phyloP scores from a whole-genome alignment of 2,329 filamentous ascomycete genomes.

The Myriangium duriaei region DNA sequence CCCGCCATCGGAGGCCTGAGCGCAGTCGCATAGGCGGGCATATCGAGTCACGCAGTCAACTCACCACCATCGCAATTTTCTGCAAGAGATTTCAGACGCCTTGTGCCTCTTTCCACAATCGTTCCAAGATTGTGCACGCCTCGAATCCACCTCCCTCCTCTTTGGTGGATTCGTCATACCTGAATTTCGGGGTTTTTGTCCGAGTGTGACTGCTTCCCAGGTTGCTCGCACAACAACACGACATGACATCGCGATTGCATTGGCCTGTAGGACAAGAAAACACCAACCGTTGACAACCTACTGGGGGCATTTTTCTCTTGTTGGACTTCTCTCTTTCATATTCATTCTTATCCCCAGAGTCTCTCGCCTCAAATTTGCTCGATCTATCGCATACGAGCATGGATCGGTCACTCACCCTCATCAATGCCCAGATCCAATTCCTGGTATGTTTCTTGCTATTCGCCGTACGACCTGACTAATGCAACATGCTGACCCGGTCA shows the following conservation, averaged over 20 bases:
- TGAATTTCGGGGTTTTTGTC: no score
- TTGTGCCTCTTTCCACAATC: no score
- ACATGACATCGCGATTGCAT: conserved; percentile 13
- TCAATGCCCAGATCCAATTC: conserved; percentile 38
- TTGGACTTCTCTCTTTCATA: conserved; percentile 1
- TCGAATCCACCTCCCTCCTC: no score
- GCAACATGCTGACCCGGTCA: conserved; percentile 36
- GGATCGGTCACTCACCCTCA: conserved; percentile 33
- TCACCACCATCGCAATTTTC: no score
- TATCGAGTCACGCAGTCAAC: no score
- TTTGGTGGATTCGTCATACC: no score
- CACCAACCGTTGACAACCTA: conserved; percentile 30
- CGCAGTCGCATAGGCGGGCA: no score
- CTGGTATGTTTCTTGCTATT: conserved; percentile 28
- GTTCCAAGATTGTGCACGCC: no score
- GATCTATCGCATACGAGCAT: conserved; percentile 15
- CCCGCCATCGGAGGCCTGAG: no score
- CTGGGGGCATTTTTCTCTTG: conserved; percentile 1
- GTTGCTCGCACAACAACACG: conserved; percentile 2
- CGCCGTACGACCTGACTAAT: conserved; percentile 7
- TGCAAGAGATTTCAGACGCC: no score
- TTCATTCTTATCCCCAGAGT: not conserved
- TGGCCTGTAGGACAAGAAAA: conserved; percentile 35
- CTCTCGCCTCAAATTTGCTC: not conserved
- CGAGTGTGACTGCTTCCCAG: no score